phyloP scores from a whole-genome alignment of 106 monocot species.

The Allium cepa region DNA sequence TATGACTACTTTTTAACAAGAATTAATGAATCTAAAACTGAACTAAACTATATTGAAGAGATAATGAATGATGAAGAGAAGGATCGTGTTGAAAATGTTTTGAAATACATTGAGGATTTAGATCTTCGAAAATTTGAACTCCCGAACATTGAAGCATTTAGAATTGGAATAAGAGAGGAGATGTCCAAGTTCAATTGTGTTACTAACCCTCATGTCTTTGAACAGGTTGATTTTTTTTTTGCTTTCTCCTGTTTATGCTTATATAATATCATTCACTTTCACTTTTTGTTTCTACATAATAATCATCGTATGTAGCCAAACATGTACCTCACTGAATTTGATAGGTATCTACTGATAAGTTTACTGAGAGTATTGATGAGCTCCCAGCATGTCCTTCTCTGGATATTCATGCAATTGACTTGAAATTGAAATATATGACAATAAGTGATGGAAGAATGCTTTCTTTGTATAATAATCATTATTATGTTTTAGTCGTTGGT shows the following conservation, averaged over 20 bases:
- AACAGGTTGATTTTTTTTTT: constrained; percentile 37
- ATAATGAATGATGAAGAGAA: constrained; percentile 33
- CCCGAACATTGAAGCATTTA: constrained; percentile 45
- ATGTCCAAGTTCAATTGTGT: constrained; percentile 56
- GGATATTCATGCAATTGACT: too few species aligned
- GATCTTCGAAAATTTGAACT: constrained; percentile 45
- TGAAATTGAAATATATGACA: too few species aligned
- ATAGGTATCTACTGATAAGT: too few species aligned
- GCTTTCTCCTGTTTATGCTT: neutral
- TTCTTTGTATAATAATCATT: too few species aligned
- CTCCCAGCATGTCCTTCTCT: too few species aligned
- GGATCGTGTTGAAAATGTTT: constrained; percentile 24
- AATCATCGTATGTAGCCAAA: too few species aligned
- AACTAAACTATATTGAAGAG: neutral
- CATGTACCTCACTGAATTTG: too few species aligned
- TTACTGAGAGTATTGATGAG: too few species aligned
- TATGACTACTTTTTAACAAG: constrained; percentile 51
- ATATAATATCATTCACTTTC: too few species aligned
- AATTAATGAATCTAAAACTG: constrained; percentile 7
- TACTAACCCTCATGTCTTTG: constrained; percentile 68
- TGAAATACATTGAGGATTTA: constrained; percentile 55
- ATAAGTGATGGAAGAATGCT: too few species aligned
- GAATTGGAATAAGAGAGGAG: constrained; percentile 52
- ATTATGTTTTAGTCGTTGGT: too few species aligned
- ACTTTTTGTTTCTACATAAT: too few species aligned